phyloP scores from a whole-genome alignment of 805 yeast species.

The Metschnikowia lachancei region DNA sequence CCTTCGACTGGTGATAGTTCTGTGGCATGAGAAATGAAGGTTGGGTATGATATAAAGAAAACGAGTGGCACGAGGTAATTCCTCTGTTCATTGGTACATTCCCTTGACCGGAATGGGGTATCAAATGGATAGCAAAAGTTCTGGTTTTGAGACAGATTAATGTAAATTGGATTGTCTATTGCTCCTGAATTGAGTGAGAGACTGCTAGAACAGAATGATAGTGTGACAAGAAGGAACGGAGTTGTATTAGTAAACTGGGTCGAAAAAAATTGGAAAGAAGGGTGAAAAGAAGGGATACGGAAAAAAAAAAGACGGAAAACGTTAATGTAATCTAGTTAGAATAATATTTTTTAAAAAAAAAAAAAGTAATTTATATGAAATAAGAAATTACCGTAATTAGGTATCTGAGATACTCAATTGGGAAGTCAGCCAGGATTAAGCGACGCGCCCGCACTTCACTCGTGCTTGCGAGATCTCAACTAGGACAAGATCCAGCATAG shows the following conservation, averaged over 20 bases:
- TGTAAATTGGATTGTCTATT: neutral
- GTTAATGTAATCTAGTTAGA: neutral
- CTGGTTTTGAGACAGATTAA: neutral
- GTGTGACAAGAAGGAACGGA: neutral
- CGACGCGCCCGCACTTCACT: conserved; percentile 4
- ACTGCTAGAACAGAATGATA: no score
- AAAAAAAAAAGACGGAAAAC: neutral
- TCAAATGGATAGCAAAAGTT: neutral
- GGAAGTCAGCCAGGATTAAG: conserved; percentile 8
- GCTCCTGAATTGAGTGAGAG: neutral
- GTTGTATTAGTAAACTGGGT: neutral
- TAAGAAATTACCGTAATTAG: neutral
- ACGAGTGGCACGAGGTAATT: conserved; percentile 9
- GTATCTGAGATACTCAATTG: conserved; percentile 7
- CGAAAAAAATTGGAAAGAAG: neutral
- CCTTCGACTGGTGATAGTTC: neutral
- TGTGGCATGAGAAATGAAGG: conserved; percentile 4
- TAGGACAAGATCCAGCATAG: conserved; percentile 9
- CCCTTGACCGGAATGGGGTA: neutral
- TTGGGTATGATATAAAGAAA: neutral
- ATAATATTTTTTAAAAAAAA: neutral
- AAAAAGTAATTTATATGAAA: neutral
- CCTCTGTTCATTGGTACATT: conserved; percentile 1
- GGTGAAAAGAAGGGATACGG: neutral
- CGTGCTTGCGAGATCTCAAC: conserved; percentile 4